Evolutionary conservation across 2,329 filamentous ascomycete species (phyloP), one percentile per base, ranked within the genome.

Genomic region (Neopestalotiopsis rosae): DNA sequence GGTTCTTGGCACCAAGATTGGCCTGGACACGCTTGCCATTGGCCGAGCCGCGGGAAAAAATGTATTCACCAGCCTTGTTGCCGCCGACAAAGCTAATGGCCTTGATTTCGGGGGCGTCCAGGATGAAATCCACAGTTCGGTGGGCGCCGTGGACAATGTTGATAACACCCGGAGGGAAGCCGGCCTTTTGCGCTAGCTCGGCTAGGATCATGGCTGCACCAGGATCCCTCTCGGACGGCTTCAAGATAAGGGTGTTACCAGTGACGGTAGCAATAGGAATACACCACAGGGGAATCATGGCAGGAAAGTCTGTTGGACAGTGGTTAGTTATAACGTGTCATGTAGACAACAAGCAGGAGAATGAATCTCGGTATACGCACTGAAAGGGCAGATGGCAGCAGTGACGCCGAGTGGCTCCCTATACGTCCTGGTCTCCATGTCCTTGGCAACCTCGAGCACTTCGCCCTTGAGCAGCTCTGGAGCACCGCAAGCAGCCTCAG

Each of bases 201-300:
- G 92, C 92, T 40, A 96, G 86, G 77, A 96, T 95, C 91, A 96
- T 94, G 76, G 91, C 90, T 10, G 93, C 93, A 70, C 93, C 93
- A 9, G 93, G 93, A 76, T 95, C 93, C 69, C 93, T 90, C 84
- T 97, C 93, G 1, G 93, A 95, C 10, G 93, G 93, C 87, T 97
- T 97, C 74, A 97, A 85, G 74, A 97, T 89, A 69, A 94, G 85
- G 14, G 92, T 95, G 85, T 97, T 97, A 66, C 93, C 93, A 20
- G 92, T 94, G 34, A 95, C 89, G 58, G 93, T 93, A 61, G 93
- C 93, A 74, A 96, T 92, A 52, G 93, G 94, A 71, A 97, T 94
- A 70, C 89, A 94, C 93, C 93, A 97, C n/a, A 97, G 87, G 3
- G 93, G 94, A 79, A 97, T 96, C 93, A 97, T 97, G 75, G 93